A percentile compares a stretch with the other conserved stretches of the same genome.
Conservation (phyloP, 2,329 filamentous ascomycete genomes). For the Mariannaea elegans region DNA sequence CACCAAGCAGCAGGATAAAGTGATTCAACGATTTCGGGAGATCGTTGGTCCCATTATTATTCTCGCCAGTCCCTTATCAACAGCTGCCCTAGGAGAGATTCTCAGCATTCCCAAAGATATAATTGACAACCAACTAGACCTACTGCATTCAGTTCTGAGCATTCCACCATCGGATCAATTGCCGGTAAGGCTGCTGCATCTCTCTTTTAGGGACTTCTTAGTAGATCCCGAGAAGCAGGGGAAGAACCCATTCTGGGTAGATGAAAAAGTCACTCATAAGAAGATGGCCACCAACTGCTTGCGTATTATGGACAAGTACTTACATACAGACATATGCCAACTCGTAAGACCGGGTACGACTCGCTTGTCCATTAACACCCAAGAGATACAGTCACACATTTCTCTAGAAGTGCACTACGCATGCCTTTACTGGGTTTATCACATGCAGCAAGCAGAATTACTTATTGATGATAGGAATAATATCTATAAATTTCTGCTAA, state of each 20-base stretch:
- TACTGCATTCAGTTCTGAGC: slow-evolving; percentile 26
- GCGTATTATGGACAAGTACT: not conserved
- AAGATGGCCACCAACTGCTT: not conserved
- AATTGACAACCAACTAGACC: slow-evolving; percentile 30
- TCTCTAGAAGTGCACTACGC: not conserved
- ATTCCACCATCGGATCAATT: not conserved
- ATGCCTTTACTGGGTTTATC: not conserved
- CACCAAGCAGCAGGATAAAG: too few species aligned
- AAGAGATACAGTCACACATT: not conserved
- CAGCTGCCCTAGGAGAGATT: too few species aligned
- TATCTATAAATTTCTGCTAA: not conserved
- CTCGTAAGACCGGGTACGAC: not conserved
- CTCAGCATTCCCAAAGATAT: slow-evolving; percentile 28
- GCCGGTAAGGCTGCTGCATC: slow-evolving; percentile 23
- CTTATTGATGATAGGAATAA: not conserved
- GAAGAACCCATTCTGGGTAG: slow-evolving; percentile 44
- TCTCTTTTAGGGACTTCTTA: slow-evolving; percentile 51
- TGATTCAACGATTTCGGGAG: too few species aligned
- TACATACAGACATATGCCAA: not conserved
- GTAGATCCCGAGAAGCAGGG: slow-evolving; percentile 40
- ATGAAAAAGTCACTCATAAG: not conserved
- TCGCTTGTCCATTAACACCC: not conserved
- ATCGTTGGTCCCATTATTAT: too few species aligned
- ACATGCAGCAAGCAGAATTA: not conserved
- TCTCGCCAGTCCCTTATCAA: too few species aligned